Evolutionary conservation across 176 grass and related monocot species (phyloP), one percentile per base, ranked within the genome.

Genomic region (Musa itinerans): DNA sequence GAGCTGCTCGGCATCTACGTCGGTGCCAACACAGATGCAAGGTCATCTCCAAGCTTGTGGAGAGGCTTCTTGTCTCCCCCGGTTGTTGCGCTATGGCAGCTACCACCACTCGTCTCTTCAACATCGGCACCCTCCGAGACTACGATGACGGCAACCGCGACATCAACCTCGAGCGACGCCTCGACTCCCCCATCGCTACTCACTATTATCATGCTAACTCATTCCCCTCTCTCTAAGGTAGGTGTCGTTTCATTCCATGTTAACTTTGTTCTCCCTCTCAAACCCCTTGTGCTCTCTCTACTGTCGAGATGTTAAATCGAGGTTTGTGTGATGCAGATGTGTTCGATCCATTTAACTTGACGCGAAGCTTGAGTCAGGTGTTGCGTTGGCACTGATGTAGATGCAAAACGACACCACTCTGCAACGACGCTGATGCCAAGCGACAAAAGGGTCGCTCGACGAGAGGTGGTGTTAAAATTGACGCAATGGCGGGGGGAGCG

Each of bases 291-390:
- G 6, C 9, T 54, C 17, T 23, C 0, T 2, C 25, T 26, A 25
- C 11, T 5, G 12, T 4, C 3, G 3, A 5, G 2, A 17, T 76
- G 17, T 8, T 15, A n/a, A 43, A 3, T 8, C 54, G 1, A 34
- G 29, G 29, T 34, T 34, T 48, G 10, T 34, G 12, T 12, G 58
- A 19, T 9, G 0, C 78, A 97, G 88, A 97, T 7, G 80, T 87
- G 72, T 83, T 90, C 23, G 87, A 93, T 59, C 90, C 88, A 34
- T 89, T 93, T 75, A 75, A 81, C 24, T 58, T 82, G 65, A 78
- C 78, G 24, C 81, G 85, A 77, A 93, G 77, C 29, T 3, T 34
- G 0, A 34, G 29, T 34, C 29, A 34, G 0, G 29, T 34, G 3
- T 5, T 34, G 3, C 4, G 4, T 5, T 0, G 0, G 3, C 3